Evolutionary conservation across 179 eudicot genomes (phyloP).

Genomic region (Actinidia polygama): DNA sequence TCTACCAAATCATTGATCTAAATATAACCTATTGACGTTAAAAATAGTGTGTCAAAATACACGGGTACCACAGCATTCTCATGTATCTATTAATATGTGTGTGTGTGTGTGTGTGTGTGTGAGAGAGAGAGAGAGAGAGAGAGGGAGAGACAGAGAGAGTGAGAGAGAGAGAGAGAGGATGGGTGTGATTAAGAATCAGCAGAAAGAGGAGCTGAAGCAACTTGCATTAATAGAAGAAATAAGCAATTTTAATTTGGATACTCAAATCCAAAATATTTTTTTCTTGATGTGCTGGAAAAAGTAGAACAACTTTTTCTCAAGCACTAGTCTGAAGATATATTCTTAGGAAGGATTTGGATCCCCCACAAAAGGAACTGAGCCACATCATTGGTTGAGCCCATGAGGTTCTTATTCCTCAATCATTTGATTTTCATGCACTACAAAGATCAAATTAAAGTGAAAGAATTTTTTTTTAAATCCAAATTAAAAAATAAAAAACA

Average conservation of each 20-base stretch:
- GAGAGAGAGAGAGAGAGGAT: background rate
- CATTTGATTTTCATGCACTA: slow-evolving; percentile 12
- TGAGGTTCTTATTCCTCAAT: slow-evolving; percentile 22
- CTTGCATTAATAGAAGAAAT: slow-evolving; percentile 9
- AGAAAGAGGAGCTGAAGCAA: slow-evolving; percentile 9
- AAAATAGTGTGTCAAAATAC: no score
- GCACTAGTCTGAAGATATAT: slow-evolving; percentile 11
- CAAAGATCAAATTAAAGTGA: background rate
- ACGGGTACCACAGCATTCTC: slow-evolving; percentile 22
- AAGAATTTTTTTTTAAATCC: no score
- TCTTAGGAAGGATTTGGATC: slow-evolving; percentile 13
- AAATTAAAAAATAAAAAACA: background rate
- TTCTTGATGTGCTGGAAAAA: slow-evolving; percentile 18
- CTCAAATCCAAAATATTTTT: slow-evolving; percentile 23
- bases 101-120: no score
- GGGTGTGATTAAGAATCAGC: slow-evolving; percentile 3
- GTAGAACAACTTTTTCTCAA: background rate
- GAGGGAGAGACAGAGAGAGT: background rate
- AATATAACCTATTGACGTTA: no score
- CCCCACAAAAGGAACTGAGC: slow-evolving; percentile 7
- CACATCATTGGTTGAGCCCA: slow-evolving; percentile 18
- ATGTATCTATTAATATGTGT: background rate
- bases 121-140: background rate
- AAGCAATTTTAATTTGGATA: slow-evolving; percentile 11
- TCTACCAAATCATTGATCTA: no score